phyloP scores from a whole-genome alignment of 345 rosid species.

The Gossypium sturtianum region DNA sequence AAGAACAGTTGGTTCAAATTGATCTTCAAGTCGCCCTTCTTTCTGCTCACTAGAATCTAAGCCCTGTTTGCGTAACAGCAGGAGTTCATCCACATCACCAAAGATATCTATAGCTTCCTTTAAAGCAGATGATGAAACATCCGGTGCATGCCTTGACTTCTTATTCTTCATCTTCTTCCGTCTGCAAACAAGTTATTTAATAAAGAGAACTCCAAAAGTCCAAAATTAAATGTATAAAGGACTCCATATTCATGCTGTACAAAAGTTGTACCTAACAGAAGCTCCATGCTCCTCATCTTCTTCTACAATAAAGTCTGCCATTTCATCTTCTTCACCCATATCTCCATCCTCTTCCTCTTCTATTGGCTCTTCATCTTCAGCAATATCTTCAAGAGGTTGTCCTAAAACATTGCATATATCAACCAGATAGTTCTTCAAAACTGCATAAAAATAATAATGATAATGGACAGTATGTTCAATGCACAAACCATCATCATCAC shows the following conservation, averaged over 20 bases:
- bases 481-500: slow-evolving; percentile 70
- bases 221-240: neutral
- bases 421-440: neutral
- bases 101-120: slow-evolving; percentile 91
- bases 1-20: slow-evolving; percentile 85
- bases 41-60: slow-evolving; percentile 56
- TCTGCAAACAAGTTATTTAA: slow-evolving; percentile 32
- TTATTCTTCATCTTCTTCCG: slow-evolving; percentile 56
- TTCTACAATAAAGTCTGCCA: slow-evolving; percentile 97
- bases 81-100: slow-evolving; percentile 84
- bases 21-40: slow-evolving; percentile 85
- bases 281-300: slow-evolving; percentile 79
- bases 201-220: slow-evolving; percentile 1
- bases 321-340: slow-evolving; percentile 89
- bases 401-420: slow-evolving; percentile 27
- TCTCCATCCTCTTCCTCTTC: slow-evolving; percentile 83
- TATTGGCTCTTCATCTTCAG: slow-evolving; percentile 76
- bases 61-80: slow-evolving; percentile 62
- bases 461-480: slow-evolving; percentile 3
- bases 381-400: slow-evolving; percentile 69
- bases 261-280: slow-evolving; percentile 44
- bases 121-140: slow-evolving; percentile 63
- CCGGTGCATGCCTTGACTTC: slow-evolving; percentile 73
- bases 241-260: neutral
- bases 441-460: neutral